Evolutionary conservation across 73 alveolate species (phyloP), one percentile per base, ranked within the genome.

Genomic region (Paramecium sonneborni): DNA sequence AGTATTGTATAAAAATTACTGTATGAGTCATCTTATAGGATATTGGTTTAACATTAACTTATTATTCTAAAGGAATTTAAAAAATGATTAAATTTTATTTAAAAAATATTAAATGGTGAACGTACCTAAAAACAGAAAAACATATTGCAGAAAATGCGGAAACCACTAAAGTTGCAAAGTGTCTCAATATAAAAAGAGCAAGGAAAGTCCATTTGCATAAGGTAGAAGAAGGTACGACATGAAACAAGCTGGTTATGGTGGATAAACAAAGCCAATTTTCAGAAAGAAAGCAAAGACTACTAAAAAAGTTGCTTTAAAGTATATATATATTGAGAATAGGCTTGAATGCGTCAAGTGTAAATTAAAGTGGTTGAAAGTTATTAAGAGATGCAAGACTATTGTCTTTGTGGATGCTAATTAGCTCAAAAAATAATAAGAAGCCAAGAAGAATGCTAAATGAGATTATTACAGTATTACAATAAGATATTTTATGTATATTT

Each of bases 261-360:
- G 99, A 6, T 97, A 97, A 91, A 96, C 98, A 95, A 97, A 97
- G 91, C 99, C 99, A 57, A 97, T 97, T 93, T 97, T 97, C 97
- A 97, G 98, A 93, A 97, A 97, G 98, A 97, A 97, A 95, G 98
- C 99, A 39, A 97, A 97, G 98, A 94, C 98, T 85, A 97, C 99
- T 55, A 97, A 97, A 95, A 97, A 97, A 96, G 97, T 97, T 85
- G 97, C 98, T 82, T 97, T 97, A 85, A 97, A 96, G 98, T 93
- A 93, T 38, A 55, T 38, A 28, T 43, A 21, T 28, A 23, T 32
- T 28, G 52, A 62, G 24, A 30, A 30, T 70, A 89, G 99, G 92
- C 94, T 96, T 68, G 99, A 96, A 93, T 97, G 99, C 95, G 82
- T 96, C 26, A 94, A 85, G 72, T 96, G 99, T 96, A 97, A 97